Evolutionary conservation across 352 stramenopile species (phyloP), one percentile per base, ranked within the genome.

Genomic region (Aphanomyces stellatus): DNA sequence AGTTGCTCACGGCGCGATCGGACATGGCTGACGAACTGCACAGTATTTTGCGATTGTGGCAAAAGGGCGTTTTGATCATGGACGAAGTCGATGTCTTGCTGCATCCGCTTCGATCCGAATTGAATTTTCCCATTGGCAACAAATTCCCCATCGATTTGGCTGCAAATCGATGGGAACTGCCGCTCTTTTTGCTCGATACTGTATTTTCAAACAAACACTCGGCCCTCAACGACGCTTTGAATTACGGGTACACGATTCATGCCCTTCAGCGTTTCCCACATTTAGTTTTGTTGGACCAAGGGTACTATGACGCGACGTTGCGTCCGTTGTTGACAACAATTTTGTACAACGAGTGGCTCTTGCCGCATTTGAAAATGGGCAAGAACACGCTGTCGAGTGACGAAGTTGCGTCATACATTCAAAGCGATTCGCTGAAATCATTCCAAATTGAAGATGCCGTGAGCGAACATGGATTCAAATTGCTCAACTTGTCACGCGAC

Each of bases 401-500:
- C 1, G 79, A 74, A 8, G 76, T 93, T 22, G 79, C 80, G 51
- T 74, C 80, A 30, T 95, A 92, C 56, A 64, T 95, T 33, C 74
- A 87, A 31, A 90, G 83, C 43, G 61, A 83, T 24, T 77, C 77
- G 6, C 43, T 73, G 0, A 77, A 91, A 22, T 77, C 22, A 89
- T 92, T 73, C 81, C 91, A 92, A 51, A 88, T 96, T 31, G 82
- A 95, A 43, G 71, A 75, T 0, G 79, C 77, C 4, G 67, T 95
- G 6, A 89, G 79, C 0, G 85, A 96, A 19, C 79, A 81, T 25
- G 92, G 85, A 35, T 97, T 99, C 76, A 99, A 99, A 74, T 88
- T 99, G 73, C 81, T 99, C 15, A 99, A 99, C 66, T 80, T 99
- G 24, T 92, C 91, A 19, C 87, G 98, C 53, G 95, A 99, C 65